A percentile compares a stretch with the other conserved stretches of the same genome.
Conservation (phyloP, 495 filamentous ascomycete species). For the Penicillium lividum region DNA sequence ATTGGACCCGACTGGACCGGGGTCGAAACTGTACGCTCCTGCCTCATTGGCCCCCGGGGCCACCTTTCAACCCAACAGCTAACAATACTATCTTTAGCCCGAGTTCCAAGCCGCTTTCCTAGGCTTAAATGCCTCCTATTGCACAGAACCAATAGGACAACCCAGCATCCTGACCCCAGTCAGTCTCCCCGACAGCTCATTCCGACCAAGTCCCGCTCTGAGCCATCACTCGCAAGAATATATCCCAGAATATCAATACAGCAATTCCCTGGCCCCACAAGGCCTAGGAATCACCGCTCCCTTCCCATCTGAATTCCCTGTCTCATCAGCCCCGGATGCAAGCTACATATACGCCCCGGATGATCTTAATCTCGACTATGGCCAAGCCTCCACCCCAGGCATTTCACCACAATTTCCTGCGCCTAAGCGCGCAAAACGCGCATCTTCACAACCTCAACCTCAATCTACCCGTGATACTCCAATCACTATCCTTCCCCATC, state of each 20-base stretch:
- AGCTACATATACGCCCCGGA: constrained; percentile 29
- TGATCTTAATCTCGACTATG: constrained; percentile 19
- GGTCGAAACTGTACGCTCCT: constrained; percentile 36
- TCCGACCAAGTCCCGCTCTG: constrained; percentile 39
- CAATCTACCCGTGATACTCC: constrained; percentile 31
- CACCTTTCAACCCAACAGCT: background rate
- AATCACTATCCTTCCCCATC: constrained; percentile 42
- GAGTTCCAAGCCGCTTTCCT: constrained; percentile 31
- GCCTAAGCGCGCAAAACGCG: constrained; percentile 33
- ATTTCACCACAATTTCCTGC: constrained; percentile 27
- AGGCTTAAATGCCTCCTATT: constrained; percentile 35
- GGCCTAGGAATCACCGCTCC: constrained; percentile 44
- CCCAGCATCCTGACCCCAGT: constrained; percentile 39
- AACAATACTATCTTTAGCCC: constrained; percentile 18
- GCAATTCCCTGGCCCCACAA: constrained; percentile 31
- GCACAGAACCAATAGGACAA: constrained; percentile 32
- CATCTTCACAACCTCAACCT: constrained; percentile 13
- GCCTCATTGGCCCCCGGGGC: constrained; percentile 3
- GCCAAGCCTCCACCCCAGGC: constrained; percentile 19
- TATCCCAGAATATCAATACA: constrained; percentile 36
- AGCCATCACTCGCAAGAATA: constrained; percentile 42
- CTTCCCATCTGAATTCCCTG: constrained; percentile 38
- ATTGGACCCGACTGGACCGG: constrained; percentile 35
- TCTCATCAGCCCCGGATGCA: constrained; percentile 24
- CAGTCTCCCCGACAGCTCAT: constrained; percentile 43